Percentiles rank a stretch among this genome's conserved stretches.
Evolutionary conservation across 2,329 filamentous ascomycete species (phyloP).

Genomic region (Cadophora malorum): DNA sequence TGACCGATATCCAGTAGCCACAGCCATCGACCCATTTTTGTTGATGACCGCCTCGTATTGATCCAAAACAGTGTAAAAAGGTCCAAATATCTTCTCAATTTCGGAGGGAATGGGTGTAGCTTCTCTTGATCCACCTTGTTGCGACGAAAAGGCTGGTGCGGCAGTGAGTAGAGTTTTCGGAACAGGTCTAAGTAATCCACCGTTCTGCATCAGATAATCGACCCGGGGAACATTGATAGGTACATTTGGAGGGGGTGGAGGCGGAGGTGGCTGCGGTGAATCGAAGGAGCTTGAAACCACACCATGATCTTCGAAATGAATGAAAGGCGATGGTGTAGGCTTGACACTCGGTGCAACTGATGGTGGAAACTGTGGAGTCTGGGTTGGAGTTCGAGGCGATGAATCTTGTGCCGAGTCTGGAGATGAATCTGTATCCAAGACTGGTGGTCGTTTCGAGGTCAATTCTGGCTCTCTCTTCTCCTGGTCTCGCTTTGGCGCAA

Average conservation of each 20-base stretch:
- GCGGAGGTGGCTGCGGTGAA: constrained; percentile 67
- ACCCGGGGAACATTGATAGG: constrained; percentile 78
- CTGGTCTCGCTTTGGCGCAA: constrained; percentile 47
- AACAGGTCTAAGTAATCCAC: constrained; percentile 75
- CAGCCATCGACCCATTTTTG: constrained; percentile 87
- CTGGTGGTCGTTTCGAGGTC: constrained; percentile 43
- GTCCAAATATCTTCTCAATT: constrained; percentile 78
- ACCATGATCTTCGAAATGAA: constrained; percentile 47
- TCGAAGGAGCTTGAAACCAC: constrained; percentile 40
- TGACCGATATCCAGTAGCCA: constrained; percentile 93
- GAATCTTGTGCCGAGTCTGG: constrained; percentile 58
- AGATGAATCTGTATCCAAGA: constrained; percentile 48
- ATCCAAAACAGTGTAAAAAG: constrained; percentile 82
- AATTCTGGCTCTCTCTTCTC: constrained; percentile 47
- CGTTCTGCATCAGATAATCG: constrained; percentile 90
- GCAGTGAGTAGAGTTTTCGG: constrained; percentile 76
- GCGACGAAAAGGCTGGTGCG: constrained; percentile 55
- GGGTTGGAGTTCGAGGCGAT: constrained; percentile 67
- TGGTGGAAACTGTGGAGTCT: constrained; percentile 55
- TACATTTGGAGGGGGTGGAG: constrained; percentile 65
- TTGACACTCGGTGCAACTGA: constrained; percentile 39
- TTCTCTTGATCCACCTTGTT: constrained; percentile 54
- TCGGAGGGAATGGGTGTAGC: constrained; percentile 52
- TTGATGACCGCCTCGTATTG: constrained; percentile 83
- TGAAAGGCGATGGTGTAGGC: constrained; percentile 43